Percentiles rank a stretch among this genome's conserved stretches.
These are phyloP conservation scores for Auxenochlorella protothecoides DNA, from an alignment of 139 green algal species.

Conservation along the genomic window DNA sequence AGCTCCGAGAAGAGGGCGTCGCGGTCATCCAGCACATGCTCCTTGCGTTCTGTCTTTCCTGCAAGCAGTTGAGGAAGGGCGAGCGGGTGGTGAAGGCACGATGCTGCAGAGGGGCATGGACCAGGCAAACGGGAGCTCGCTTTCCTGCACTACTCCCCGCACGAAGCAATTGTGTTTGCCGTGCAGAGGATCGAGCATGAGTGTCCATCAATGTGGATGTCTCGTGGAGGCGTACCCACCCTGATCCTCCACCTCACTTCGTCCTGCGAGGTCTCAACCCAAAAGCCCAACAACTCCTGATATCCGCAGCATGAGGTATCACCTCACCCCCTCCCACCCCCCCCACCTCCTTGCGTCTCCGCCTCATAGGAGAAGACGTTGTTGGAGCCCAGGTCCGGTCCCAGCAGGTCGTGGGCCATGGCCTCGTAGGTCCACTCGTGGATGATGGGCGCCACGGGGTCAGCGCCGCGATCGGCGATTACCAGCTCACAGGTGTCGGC, in stretches of 20 bases:
- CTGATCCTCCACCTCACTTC: too few relatives aligned
- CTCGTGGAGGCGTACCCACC: too few relatives aligned
- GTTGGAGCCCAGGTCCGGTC: constrained; percentile 2
- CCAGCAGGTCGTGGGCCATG: constrained; percentile 84
- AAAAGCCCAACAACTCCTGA: background rate
- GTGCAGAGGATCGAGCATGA: too few relatives aligned
- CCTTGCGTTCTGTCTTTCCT: constrained; percentile 56
- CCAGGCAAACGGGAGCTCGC: too few relatives aligned
- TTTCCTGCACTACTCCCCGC: too few relatives aligned
- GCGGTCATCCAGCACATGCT: constrained; percentile 66
- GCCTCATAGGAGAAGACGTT: constrained; percentile 56
- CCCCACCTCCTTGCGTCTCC: constrained; percentile 33
- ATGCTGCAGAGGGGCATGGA: too few relatives aligned
- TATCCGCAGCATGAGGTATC: too few relatives aligned
- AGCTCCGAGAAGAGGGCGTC: constrained; percentile 72
- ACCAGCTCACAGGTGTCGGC: constrained; percentile 80
- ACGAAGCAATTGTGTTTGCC: too few relatives aligned
- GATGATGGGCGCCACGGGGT: constrained; percentile 86
- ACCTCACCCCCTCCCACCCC: background rate
- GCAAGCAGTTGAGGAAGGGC: background rate
- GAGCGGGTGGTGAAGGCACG: background rate
- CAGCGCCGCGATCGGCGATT: constrained; percentile 75
- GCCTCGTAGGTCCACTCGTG: constrained; percentile 97
- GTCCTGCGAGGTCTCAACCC: background rate
- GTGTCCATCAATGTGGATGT: too few relatives aligned